A percentile compares a stretch with the other conserved stretches of the same genome.
Evolutionary conservation across 176 grass and related monocot species (phyloP).

Genomic region (Pharus latifolius): DNA sequence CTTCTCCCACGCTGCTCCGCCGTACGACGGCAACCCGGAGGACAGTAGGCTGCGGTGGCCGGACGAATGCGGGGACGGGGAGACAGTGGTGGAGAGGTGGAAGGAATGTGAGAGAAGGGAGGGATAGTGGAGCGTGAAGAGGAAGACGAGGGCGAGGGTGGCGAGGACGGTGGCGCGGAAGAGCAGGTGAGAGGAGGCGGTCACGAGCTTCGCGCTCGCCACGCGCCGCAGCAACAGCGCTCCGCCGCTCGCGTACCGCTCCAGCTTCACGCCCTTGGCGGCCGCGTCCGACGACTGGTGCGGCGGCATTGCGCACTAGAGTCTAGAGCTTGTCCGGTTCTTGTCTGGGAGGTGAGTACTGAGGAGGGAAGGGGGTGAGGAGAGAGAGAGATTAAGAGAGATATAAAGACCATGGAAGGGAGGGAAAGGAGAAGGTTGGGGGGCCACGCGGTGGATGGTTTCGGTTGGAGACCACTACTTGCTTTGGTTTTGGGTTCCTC

Average conservation of each 20-base stretch:
- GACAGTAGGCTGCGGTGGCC: slow-evolving; percentile 58
- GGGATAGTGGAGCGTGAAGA: slow-evolving; percentile 77
- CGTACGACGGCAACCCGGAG: slow-evolving; percentile 16
- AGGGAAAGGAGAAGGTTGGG: background rate
- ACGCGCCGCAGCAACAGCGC: slow-evolving; percentile 45
- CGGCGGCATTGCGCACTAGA: slow-evolving; percentile 39
- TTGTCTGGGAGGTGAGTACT: too few species aligned
- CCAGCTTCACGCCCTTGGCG: slow-evolving; percentile 48
- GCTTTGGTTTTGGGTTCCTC: background rate
- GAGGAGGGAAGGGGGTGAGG: slow-evolving; percentile 10
- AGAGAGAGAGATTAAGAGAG: slow-evolving; percentile 9
- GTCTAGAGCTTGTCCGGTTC: too few species aligned
- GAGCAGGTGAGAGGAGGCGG: slow-evolving; percentile 49
- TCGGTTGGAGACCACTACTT: slow-evolving; percentile 25
- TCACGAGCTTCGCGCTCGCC: slow-evolving; percentile 47
- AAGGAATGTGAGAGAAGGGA: slow-evolving; percentile 67
- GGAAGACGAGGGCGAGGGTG: slow-evolving; percentile 57
- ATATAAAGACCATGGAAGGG: background rate
- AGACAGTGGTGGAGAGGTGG: slow-evolving; percentile 13
- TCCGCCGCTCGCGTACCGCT: slow-evolving; percentile 49
- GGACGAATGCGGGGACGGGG: background rate
- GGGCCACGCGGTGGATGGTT: slow-evolving; percentile 8
- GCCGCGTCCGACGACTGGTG: slow-evolving; percentile 19
- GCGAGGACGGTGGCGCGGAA: slow-evolving; percentile 64
- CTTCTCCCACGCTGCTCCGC: slow-evolving; percentile 41